Evolutionary conservation across 805 yeast genomes (phyloP).

Genomic region (Ogataea corticis): DNA sequence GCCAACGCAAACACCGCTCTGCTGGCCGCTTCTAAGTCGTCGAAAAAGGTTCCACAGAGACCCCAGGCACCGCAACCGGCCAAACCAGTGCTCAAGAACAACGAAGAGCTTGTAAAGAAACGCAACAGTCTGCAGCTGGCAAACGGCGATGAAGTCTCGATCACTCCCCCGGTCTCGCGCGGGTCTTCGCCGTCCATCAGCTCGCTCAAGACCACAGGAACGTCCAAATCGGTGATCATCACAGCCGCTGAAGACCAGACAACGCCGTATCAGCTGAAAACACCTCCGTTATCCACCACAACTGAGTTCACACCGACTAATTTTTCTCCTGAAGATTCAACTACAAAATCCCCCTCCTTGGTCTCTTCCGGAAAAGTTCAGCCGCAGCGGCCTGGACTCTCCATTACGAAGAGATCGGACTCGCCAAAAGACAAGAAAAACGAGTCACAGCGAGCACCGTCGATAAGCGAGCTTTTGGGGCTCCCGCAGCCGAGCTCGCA

Average conservation of each 20-base stretch:
- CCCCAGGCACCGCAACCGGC: not conserved
- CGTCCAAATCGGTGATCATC: constrained; percentile 18
- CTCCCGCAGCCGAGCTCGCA: constrained; percentile 34
- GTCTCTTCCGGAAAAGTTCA: not conserved
- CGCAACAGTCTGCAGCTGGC: constrained; percentile 31
- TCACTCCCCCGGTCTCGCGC: constrained; percentile 26
- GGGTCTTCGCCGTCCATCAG: constrained; percentile 24
- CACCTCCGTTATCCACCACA: constrained; percentile 21
- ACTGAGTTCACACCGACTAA: constrained; percentile 7
- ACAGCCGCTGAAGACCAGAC: constrained; percentile 5
- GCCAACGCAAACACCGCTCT: constrained; percentile 20
- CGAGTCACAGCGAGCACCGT: constrained; percentile 22
- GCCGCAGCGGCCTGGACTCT: not conserved
- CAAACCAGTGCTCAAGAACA: constrained; percentile 24
- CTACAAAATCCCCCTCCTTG: constrained; percentile 1
- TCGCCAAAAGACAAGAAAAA: constrained; percentile 13
- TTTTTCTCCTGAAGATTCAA: not conserved
- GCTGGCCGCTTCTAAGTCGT: constrained; percentile 24
- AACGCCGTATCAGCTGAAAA: constrained; percentile 9
- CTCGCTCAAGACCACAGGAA: constrained; percentile 20
- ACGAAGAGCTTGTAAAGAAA: constrained; percentile 32
- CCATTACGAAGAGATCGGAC: constrained; percentile 5
- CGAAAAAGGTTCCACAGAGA: not conserved
- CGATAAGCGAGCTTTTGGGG: constrained; percentile 29
- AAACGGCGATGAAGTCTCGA: constrained; percentile 22